These are phyloP conservation scores for Aspergillus phoenicis DNA, from an alignment of 2,329 filamentous ascomycete genomes.

Conservation along the genomic window DNA sequence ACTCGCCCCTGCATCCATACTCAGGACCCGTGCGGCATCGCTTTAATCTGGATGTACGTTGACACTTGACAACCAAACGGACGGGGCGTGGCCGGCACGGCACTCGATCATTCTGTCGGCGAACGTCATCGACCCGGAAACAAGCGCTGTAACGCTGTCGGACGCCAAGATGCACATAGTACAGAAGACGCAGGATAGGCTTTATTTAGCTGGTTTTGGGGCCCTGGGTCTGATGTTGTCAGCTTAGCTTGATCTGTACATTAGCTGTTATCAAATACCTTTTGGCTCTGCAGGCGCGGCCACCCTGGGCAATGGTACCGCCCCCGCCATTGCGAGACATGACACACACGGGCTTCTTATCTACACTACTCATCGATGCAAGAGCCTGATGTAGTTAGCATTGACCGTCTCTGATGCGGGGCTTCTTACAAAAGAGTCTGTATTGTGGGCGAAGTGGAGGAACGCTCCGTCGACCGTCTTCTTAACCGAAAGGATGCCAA, in stretches of 20 bases:
- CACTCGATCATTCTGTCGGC: not conserved
- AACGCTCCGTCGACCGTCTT: slow-evolving; percentile 74
- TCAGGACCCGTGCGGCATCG: not conserved
- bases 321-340: slow-evolving; percentile 75
- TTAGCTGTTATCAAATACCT: slow-evolving; percentile 22
- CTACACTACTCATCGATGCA: slow-evolving; percentile 82
- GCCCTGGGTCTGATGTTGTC: not conserved
- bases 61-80: not conserved
- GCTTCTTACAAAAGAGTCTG: slow-evolving; percentile 68
- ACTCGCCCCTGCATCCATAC: not conserved
- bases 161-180: not conserved
- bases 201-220: not conserved
- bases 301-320: slow-evolving; percentile 55
- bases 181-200: not conserved
- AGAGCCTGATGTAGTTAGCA: slow-evolving; percentile 59
- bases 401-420: not conserved
- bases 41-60: not conserved
- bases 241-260: not conserved
- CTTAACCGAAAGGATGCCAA: slow-evolving; percentile 89
- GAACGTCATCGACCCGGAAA: not conserved
- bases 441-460: slow-evolving; percentile 95
- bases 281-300: slow-evolving; percentile 34
- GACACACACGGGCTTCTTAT: slow-evolving; percentile 73
- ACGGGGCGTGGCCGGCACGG: not conserved
- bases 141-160: too few species aligned